These are phyloP conservation scores for Agrocybe praecox DNA, from an alignment of 768 basidiomycete genomes.

Conservation along the genomic window DNA sequence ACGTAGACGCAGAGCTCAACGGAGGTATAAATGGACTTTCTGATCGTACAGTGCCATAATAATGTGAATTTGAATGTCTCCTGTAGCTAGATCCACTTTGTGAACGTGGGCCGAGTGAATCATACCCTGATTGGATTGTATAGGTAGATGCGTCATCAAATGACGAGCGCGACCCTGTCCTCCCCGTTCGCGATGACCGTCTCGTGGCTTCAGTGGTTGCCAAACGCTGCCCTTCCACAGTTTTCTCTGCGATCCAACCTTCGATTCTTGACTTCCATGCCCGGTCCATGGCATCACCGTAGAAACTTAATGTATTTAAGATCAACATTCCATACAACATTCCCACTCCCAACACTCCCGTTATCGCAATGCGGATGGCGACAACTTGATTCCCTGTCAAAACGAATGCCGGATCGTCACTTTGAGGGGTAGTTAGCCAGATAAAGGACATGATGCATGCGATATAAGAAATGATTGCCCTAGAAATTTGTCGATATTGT, in stretches of 20 bases:
- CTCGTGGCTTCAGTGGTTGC: neutral
- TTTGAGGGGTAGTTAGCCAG: slow-evolving; percentile 19
- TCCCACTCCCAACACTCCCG: slow-evolving; percentile 50
- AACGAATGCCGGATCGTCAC: neutral
- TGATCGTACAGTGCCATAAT: neutral
- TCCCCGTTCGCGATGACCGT: neutral
- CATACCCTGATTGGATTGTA: too few relatives aligned
- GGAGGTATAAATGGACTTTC: neutral
- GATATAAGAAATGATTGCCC: slow-evolving; percentile 28
- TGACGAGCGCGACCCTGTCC: neutral
- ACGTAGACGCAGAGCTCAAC: neutral
- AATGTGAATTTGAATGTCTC: too few relatives aligned
- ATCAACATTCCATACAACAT: slow-evolving; percentile 54
- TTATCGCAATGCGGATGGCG: slow-evolving; percentile 46
- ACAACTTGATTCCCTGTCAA: slow-evolving; percentile 11
- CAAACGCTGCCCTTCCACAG: neutral
- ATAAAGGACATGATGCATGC: slow-evolving; percentile 28
- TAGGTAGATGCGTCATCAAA: neutral
- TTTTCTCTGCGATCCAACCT: slow-evolving; percentile 19
- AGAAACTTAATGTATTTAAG: slow-evolving; percentile 52
- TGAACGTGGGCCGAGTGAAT: too few relatives aligned
- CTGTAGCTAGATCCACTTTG: too few relatives aligned
- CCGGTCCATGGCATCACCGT: slow-evolving; percentile 44
- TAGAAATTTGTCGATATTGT: neutral
- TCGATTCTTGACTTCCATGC: slow-evolving; percentile 29